Evolutionary conservation across 257 asterid genomes (phyloP), one percentile per base, ranked within the genome.

Genomic region (Jacaranda mimosifolia): DNA sequence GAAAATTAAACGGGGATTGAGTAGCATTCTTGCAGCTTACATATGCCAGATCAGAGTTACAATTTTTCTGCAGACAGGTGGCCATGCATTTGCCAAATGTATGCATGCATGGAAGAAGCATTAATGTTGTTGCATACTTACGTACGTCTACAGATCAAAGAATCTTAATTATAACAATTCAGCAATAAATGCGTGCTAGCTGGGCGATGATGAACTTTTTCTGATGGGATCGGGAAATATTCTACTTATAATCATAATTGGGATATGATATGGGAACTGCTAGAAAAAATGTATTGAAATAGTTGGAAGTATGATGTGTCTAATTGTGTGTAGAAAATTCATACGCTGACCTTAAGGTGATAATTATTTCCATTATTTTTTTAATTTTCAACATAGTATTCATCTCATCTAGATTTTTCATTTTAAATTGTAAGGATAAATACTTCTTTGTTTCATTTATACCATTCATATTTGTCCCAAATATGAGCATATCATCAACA

Each of bases 1-100:
- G 21, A 15, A 32, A 9, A n/a, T n/a, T n/a, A n/a, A 7, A 26
- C 1, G 4, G 18, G 9, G 68, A 62, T 62, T 36, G 11, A 35
- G 13, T 62, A 5, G 46, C 46, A 4, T 42, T 13, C 13, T 5
- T 3, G 4, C 0, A 32, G 9, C 9, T 11, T 58, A 9, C 39
- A 58, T 39, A 58, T 58, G 64, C 64, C 43, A 4, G 5, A 62
- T n/a, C n/a, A 38, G 1, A 38, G 38, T 5, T 7, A 36, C 7
- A 12, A 6, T 26, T 13, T 38, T 40, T 42, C 4, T 9, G 38
- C 3, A 74, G 79, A 74, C 72, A 74, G 63, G 71, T 63, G 79
- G 72, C 39, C 59, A 46, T 62, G 78, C 52, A 74, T 59, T 51
- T 74, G 71, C 70, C 78, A 73, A 73, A 73, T 60, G 70, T 60